phyloP scores from a whole-genome alignment of 768 basidiomycete genomes.

The Amanita thiersii region DNA sequence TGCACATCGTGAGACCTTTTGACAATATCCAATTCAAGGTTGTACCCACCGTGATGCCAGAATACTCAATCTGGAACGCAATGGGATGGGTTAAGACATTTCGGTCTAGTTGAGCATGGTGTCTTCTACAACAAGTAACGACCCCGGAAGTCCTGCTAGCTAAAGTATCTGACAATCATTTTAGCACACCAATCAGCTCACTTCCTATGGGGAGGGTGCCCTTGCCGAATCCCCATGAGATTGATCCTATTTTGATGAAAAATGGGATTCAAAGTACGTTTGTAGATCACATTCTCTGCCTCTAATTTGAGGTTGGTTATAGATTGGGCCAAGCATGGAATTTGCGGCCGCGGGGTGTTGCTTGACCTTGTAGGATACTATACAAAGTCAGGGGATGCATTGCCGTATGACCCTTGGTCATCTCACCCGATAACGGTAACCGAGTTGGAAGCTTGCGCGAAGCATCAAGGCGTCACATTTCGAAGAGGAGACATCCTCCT shows the following conservation, averaged over 20 bases:
- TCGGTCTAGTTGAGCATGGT: constrained; percentile 40
- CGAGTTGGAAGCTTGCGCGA: constrained; percentile 52
- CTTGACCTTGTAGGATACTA: constrained; percentile 55
- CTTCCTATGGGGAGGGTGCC: constrained; percentile 37
- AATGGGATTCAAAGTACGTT: constrained; percentile 65
- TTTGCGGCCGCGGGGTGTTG: constrained; percentile 63
- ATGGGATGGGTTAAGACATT: constrained; percentile 63
- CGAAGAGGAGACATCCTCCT: constrained; percentile 55
- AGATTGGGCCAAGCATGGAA: constrained; percentile 70
- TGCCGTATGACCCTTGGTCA: constrained; percentile 62
- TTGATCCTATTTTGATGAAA: constrained; percentile 38
- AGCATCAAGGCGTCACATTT: constrained; percentile 49
- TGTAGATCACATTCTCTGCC: no score
- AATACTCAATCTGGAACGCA: constrained; percentile 68
- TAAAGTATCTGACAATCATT: constrained; percentile 4
- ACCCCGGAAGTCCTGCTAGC: background rate
- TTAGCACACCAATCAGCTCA: constrained; percentile 35
- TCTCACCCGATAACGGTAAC: constrained; percentile 40
- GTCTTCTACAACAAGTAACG: constrained; percentile 57
- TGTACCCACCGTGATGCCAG: constrained; percentile 21
- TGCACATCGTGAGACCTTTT: constrained; percentile 39
- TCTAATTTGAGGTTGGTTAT: no score
- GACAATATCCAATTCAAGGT: constrained; percentile 45
- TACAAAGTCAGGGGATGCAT: constrained; percentile 24
- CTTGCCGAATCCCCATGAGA: constrained; percentile 38